A percentile compares a stretch with the other conserved stretches of the same genome.
These are phyloP conservation scores for Digitaria exilis DNA, from an alignment of 202 grass and related monocot species.

Conservation along the genomic window DNA sequence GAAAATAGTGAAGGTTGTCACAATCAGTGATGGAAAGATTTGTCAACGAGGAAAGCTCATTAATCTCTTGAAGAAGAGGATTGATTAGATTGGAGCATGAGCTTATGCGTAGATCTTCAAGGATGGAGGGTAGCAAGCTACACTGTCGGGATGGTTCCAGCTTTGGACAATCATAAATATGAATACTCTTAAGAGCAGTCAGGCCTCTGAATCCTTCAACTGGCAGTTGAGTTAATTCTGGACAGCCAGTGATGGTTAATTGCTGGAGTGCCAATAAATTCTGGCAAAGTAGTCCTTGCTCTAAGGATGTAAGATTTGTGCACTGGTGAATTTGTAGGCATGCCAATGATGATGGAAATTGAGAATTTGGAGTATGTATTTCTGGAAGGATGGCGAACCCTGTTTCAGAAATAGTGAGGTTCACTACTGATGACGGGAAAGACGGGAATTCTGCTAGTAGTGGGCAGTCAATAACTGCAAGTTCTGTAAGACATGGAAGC, in stretches of 20 bases:
- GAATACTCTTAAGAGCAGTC: conserved; percentile 59
- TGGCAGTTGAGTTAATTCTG: conserved; percentile 52
- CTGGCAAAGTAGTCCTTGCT: conserved; percentile 56
- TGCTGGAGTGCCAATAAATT: conserved; percentile 47
- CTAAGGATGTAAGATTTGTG: conserved; percentile 59
- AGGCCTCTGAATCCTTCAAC: conserved; percentile 54
- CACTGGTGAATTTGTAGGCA: conserved; percentile 63
- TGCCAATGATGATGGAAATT: conserved; percentile 43
- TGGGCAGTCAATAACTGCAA: conserved; percentile 55
- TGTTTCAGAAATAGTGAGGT: conserved; percentile 65
- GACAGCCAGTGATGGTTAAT: conserved; percentile 56
- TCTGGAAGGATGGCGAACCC: conserved; percentile 60
- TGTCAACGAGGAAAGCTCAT: conserved; percentile 38
- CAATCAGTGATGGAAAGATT: conserved; percentile 56
- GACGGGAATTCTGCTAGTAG: conserved; percentile 52
- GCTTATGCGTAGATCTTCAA: conserved; percentile 66
- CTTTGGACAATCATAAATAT: conserved; percentile 61
- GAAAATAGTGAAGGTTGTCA: conserved; percentile 49
- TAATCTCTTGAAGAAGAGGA: conserved; percentile 50
- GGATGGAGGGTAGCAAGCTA: conserved; percentile 48
- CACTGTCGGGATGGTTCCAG: conserved; percentile 38
- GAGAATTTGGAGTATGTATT: conserved; percentile 39
- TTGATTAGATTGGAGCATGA: conserved; percentile 55
- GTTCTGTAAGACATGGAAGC: conserved; percentile 63
- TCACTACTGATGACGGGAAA: conserved; percentile 51